Evolutionary conservation across 306 rosid genomes (phyloP).

Genomic region (Rosa chinensis): DNA sequence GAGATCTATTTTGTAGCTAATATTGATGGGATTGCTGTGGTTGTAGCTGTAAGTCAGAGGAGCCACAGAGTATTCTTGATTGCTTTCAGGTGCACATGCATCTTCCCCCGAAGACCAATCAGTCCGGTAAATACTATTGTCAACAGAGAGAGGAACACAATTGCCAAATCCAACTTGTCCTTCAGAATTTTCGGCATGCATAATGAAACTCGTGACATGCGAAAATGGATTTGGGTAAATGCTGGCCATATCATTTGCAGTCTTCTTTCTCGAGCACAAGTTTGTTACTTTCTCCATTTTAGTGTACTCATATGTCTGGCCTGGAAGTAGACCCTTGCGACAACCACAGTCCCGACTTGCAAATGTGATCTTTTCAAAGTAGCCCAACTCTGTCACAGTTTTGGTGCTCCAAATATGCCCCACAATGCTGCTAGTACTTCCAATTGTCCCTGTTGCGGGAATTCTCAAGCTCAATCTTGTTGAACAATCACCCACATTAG

Average conservation of each 20-base stretch:
- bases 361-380: conserved; percentile 41
- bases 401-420: conserved; percentile 58
- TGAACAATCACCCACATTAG: conserved; percentile 50
- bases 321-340: background rate
- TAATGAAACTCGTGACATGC: too few relatives aligned
- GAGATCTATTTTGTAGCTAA: conserved; percentile 9
- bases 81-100: background rate
- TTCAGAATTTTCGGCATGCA: background rate
- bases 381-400: conserved; percentile 18
- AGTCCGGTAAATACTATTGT: background rate
- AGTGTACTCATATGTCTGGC: conserved; percentile 40
- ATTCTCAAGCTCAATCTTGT: conserved; percentile 34
- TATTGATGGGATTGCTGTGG: background rate
- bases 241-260: background rate
- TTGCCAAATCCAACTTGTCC: background rate
- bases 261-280: conserved; percentile 25
- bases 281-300: conserved; percentile 26
- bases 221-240: background rate
- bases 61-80: too few relatives aligned
- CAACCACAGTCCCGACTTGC: background rate
- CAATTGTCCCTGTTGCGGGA: conserved; percentile 46
- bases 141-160: background rate
- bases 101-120: too few relatives aligned
- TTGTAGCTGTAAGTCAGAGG: too few relatives aligned
- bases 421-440: conserved; percentile 19